phyloP scores from a whole-genome alignment of 2,329 filamentous ascomycete species.

The Cercospora zeina region DNA sequence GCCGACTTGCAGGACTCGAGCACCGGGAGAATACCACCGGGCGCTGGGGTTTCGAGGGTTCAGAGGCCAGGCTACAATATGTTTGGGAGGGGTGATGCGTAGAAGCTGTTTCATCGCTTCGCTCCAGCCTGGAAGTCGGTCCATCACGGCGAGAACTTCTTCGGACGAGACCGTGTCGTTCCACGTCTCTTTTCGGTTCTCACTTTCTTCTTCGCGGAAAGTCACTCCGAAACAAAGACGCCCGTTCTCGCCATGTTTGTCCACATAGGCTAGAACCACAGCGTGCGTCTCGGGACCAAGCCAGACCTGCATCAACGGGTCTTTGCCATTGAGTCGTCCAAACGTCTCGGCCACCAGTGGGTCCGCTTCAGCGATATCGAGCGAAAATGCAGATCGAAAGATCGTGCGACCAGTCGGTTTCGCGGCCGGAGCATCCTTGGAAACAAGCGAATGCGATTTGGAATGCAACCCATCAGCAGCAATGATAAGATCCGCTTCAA shows the following conservation, averaged over 20 bases:
- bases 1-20: slow-evolving; percentile 54
- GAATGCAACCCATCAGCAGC: slow-evolving; percentile 37
- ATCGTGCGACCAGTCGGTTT: slow-evolving; percentile 30
- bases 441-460: slow-evolving; percentile 16
- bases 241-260: slow-evolving; percentile 47
- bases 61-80: slow-evolving; percentile 55
- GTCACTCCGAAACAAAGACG: slow-evolving; percentile 56
- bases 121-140: slow-evolving; percentile 41
- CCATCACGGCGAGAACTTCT: slow-evolving; percentile 36
- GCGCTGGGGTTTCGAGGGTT: slow-evolving; percentile 56
- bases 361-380: slow-evolving; percentile 27
- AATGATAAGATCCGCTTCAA: slow-evolving; percentile 46
- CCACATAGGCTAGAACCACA: slow-evolving; percentile 46
- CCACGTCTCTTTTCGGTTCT: slow-evolving; percentile 46
- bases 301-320: slow-evolving; percentile 29
- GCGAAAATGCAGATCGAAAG: slow-evolving; percentile 26
- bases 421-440: slow-evolving; percentile 17
- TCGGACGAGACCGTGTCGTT: slow-evolving; percentile 44
- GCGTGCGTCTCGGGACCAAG: slow-evolving; percentile 29
- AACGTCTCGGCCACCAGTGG: slow-evolving; percentile 27
- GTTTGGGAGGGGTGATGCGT: slow-evolving; percentile 41
- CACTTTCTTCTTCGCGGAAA: slow-evolving; percentile 42
- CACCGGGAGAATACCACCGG: slow-evolving; percentile 53
- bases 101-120: slow-evolving; percentile 51
- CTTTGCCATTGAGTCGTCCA: slow-evolving; percentile 23